Percentiles rank a stretch among this genome's conserved stretches.
Conservation (phyloP, 495 filamentous ascomycete genomes). For the Penicillium maclennaniae region DNA sequence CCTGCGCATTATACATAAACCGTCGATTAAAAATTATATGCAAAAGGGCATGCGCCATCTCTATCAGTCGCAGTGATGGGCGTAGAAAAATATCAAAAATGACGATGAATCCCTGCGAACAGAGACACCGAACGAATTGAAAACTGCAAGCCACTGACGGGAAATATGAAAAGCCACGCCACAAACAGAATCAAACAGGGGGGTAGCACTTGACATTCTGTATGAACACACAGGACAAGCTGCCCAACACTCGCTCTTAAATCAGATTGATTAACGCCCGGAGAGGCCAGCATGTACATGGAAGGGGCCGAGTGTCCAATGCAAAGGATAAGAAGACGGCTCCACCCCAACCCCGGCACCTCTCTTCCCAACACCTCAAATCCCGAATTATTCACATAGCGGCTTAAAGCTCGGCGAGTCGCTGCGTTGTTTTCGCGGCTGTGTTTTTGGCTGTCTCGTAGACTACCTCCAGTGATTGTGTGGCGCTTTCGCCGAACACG, state of each 20-base stretch:
- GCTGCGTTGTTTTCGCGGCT: conserved; percentile 31
- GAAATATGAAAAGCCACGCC: not conserved
- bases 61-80: not conserved
- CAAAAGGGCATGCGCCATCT: not conserved
- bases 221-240: not conserved
- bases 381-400: not conserved
- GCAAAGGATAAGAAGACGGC: not conserved
- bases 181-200: not conserved
- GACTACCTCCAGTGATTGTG: conserved; percentile 35
- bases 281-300: conserved; percentile 4
- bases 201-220: no score
- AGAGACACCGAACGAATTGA: not conserved
- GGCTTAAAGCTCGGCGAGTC: conserved; percentile 38
- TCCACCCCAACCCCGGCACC: not conserved
- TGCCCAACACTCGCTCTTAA: not conserved
- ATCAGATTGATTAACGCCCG: conserved; percentile 5
- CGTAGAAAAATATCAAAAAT: conserved; percentile 11
- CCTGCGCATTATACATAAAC: conserved; percentile 6
- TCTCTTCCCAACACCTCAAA: conserved; percentile 1
- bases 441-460: conserved; percentile 42
- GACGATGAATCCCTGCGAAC: not conserved
- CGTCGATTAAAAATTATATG: not conserved
- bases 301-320: not conserved
- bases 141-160: not conserved
- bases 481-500: conserved; percentile 35